A percentile compares a stretch with the other conserved stretches of the same genome.
Evolutionary conservation across 495 filamentous ascomycete genomes (phyloP).

Genomic region (Penicillium atrosanguineum): DNA sequence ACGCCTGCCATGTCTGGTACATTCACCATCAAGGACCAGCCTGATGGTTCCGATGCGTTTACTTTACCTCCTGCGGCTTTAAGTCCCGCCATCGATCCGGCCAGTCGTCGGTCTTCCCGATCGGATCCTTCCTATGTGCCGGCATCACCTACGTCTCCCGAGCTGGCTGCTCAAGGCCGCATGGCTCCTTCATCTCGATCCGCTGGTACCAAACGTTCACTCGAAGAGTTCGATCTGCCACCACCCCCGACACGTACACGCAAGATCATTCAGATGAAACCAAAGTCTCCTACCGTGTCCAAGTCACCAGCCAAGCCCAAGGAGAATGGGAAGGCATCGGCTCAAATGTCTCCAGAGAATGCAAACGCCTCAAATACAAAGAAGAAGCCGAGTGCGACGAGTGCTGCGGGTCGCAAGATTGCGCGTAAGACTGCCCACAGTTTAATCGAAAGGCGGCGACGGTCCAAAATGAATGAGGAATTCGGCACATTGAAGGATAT

Average conservation of each 20-base stretch:
- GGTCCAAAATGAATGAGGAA: constrained; percentile 99
- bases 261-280: constrained; percentile 98
- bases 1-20: constrained; percentile 85
- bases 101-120: constrained; percentile 42
- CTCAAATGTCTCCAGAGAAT: constrained; percentile 20
- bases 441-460: constrained; percentile 83
- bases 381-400: constrained; percentile 68
- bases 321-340: constrained; percentile 26
- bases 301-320: constrained; percentile 28
- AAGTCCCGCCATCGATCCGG: constrained; percentile 36
- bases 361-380: constrained; percentile 45
- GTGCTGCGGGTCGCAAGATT: constrained; percentile 84
- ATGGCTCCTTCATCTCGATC: constrained; percentile 58
- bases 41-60: constrained; percentile 62
- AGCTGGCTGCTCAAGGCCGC: constrained; percentile 24
- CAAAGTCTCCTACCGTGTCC: constrained; percentile 31
- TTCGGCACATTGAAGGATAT: constrained; percentile 91
- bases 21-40: constrained; percentile 72
- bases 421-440: constrained; percentile 96
- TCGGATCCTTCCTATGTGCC: constrained; percentile 52
- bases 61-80: constrained; percentile 83
- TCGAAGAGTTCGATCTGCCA: constrained; percentile 70
- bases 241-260: constrained; percentile 89
- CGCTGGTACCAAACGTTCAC: constrained; percentile 48
- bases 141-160: constrained; percentile 56